phyloP scores from a whole-genome alignment of 306 rosid species.

The Cicer judaicum region DNA sequence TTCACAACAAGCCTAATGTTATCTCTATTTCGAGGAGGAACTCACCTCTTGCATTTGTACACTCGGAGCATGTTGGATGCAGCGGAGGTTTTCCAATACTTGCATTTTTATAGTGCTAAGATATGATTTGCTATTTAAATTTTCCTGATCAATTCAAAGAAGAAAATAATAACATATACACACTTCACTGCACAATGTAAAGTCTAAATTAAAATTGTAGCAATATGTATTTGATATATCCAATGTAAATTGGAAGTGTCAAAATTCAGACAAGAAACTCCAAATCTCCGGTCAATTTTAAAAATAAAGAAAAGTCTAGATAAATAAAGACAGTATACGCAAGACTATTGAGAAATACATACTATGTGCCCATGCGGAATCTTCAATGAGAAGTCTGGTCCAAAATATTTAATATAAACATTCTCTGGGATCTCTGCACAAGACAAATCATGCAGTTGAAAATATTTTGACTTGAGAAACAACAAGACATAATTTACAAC shows the following conservation, averaged over 20 bases:
- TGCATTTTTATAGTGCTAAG: conserved; percentile 89
- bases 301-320: conserved; percentile 2
- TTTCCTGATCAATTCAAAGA: conserved; percentile 66
- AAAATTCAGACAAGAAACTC: conserved; percentile 22
- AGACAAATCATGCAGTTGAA: conserved; percentile 35
- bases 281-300: conserved; percentile 20
- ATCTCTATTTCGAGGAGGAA: conserved; percentile 29
- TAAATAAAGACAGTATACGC: conserved; percentile 13
- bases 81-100: conserved; percentile 90
- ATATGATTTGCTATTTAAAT: conserved; percentile 89
- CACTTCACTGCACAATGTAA: conserved; percentile 21
- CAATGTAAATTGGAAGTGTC: conserved; percentile 27
- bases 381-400: conserved; percentile 84
- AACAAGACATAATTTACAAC: conserved; percentile 21
- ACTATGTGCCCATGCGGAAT: conserved; percentile 88
- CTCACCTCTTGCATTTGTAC: conserved; percentile 99
- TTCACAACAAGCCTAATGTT: neutral
- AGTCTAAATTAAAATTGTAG: conserved; percentile 16
- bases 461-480: conserved; percentile 20
- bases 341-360: conserved; percentile 50
- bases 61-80: conserved; percentile 93
- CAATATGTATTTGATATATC: conserved; percentile 20
- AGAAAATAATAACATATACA: conserved; percentile 35
- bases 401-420: conserved; percentile 86
- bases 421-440: conserved; percentile 98